Percentiles rank a stretch among this genome's conserved stretches.
Conservation (phyloP, 2,329 filamentous ascomycete genomes). For the Dichotomopilus funicola region DNA sequence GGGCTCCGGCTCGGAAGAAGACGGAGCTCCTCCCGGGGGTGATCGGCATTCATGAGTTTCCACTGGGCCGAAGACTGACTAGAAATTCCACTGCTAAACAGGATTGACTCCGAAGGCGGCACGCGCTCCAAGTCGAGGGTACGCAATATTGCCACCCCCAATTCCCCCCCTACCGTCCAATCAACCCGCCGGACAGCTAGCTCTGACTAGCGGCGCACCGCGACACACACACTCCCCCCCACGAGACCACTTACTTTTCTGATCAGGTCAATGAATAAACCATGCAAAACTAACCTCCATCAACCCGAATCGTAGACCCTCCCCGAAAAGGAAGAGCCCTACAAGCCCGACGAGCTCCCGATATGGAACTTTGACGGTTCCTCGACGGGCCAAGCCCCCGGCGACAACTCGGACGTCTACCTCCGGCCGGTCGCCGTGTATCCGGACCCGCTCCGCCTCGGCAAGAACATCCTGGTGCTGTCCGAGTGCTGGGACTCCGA, state of each 20-base stretch:
- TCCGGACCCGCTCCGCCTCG: conserved; percentile 36
- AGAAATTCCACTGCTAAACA: background rate
- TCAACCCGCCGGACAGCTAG: conserved; percentile 1
- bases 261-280: no score
- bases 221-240: background rate
- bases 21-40: no score
- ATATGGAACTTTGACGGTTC: conserved; percentile 53
- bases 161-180: conserved; percentile 19
- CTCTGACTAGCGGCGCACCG: background rate
- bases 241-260: no score
- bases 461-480: conserved; percentile 61
- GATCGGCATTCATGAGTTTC: no score
- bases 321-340: conserved; percentile 36
- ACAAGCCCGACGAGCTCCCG: conserved; percentile 48
- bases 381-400: conserved; percentile 84
- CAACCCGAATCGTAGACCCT: conserved; percentile 37
- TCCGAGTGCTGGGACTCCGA: conserved; percentile 74
- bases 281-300: no score
- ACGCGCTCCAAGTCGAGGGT: conserved; percentile 95
- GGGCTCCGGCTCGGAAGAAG: no score
- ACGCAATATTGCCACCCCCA: conserved; percentile 33
- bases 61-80: no score
- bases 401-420: conserved; percentile 97
- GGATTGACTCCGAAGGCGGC: conserved; percentile 75
- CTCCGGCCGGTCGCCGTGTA: conserved; percentile 74